Conservation (phyloP, 1,139 yeast genomes). For the Candida glucosophila region DNA sequence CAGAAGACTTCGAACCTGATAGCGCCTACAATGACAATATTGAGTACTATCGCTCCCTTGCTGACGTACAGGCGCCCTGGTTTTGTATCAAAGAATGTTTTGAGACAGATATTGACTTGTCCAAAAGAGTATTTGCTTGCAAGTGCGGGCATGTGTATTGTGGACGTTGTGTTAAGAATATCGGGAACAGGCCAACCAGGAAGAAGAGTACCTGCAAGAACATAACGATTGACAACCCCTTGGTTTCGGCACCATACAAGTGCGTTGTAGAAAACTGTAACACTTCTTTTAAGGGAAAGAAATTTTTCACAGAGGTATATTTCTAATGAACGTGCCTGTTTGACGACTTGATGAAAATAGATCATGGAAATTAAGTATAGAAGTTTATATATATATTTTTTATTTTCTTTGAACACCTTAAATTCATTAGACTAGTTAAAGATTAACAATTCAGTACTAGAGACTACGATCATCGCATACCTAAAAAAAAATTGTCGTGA, state of each 20-base stretch:
- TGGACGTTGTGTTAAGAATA: slow-evolving; percentile 69
- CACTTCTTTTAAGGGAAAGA: slow-evolving; percentile 22
- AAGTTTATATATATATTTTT: no score
- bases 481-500: no score
- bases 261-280: slow-evolving; percentile 40
- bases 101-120: slow-evolving; percentile 49
- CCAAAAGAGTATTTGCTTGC: slow-evolving; percentile 61
- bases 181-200: slow-evolving; percentile 31
- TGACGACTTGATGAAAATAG: not conserved
- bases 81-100: slow-evolving; percentile 44
- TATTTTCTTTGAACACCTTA: no score
- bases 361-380: no score
- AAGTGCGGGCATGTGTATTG: slow-evolving; percentile 84
- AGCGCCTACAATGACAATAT: slow-evolving; percentile 17
- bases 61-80: slow-evolving; percentile 53
- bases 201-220: slow-evolving; percentile 8
- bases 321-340: slow-evolving; percentile 8
- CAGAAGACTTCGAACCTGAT: slow-evolving; percentile 36
- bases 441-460: no score
- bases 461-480: no score
- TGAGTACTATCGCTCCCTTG: slow-evolving; percentile 19
- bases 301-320: slow-evolving; percentile 29
- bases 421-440: no score
- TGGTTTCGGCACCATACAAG: slow-evolving; percentile 36
- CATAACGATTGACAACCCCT: slow-evolving; percentile 35